These are phyloP conservation scores for Iris macrosiphon DNA, from an alignment of 106 monocot genomes.

Conservation along the genomic window DNA sequence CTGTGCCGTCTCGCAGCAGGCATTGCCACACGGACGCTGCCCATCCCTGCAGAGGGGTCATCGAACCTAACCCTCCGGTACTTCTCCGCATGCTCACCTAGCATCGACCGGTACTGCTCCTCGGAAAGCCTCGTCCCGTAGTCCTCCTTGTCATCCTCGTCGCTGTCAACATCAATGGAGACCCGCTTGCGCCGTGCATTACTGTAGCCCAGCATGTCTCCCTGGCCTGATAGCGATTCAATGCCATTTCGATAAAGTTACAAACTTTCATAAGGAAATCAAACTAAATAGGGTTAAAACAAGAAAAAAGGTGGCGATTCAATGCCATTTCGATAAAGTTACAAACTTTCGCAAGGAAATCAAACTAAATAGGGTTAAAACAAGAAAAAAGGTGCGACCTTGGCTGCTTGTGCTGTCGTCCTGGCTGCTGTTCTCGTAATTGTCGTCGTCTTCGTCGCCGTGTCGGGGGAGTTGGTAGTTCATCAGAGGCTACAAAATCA, in stretches of 20 bases:
- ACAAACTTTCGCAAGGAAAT: constrained; percentile 3
- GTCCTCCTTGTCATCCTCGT: constrained; percentile 46
- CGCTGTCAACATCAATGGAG: constrained; percentile 34
- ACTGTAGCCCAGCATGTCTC: constrained; percentile 31
- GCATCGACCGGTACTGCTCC: constrained; percentile 83
- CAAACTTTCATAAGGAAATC: not conserved
- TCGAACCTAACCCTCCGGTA: constrained; percentile 42
- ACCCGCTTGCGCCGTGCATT: constrained; percentile 40
- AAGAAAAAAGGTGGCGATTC: not conserved
- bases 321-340: not conserved
- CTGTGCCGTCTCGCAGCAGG: constrained; percentile 29
- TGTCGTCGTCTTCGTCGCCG: constrained; percentile 46
- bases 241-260: not conserved
- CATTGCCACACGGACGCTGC: constrained; percentile 13
- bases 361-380: not conserved
- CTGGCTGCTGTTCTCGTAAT: constrained; percentile 55
- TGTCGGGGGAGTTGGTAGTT: constrained; percentile 66
- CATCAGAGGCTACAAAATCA: constrained; percentile 70
- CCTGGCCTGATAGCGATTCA: constrained; percentile 32
- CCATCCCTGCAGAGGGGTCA: constrained; percentile 23
- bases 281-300: not conserved
- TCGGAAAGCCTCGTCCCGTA: constrained; percentile 55
- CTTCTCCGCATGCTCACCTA: constrained; percentile 76
- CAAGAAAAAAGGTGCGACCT: constrained; percentile 34
- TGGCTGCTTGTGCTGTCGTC: constrained; percentile 71